phyloP scores from a whole-genome alignment of 208 protist species.

The Crithidia sp. region DNA sequence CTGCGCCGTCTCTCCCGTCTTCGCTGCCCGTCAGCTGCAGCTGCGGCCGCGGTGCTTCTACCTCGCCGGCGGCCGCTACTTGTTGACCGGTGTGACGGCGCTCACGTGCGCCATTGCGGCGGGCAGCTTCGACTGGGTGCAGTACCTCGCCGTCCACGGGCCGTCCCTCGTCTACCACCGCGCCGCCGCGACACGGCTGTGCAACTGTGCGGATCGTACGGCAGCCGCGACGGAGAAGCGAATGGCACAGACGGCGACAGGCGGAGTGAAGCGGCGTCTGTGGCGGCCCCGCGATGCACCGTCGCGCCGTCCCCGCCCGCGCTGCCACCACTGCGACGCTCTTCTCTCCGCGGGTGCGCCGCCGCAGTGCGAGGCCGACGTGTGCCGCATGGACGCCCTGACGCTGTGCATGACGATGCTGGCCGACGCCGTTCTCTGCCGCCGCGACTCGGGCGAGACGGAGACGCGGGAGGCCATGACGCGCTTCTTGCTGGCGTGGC shows the following conservation, averaged over 20 bases:
- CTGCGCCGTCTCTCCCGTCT: constrained; percentile 27
- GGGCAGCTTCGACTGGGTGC: constrained; percentile 70
- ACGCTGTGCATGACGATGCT: constrained; percentile 54
- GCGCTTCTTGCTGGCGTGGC: constrained; percentile 46
- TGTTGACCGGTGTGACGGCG: constrained; percentile 57
- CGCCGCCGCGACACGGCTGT: constrained; percentile 40
- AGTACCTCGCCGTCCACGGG: constrained; percentile 53
- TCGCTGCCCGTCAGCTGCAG: constrained; percentile 25
- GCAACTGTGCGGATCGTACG: constrained; percentile 1
- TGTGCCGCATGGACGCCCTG: constrained; percentile 51
- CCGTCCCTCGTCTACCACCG: constrained; percentile 56
- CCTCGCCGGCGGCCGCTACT: constrained; percentile 41
- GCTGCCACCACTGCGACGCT: constrained; percentile 40
- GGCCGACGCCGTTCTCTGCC: constrained; percentile 37
- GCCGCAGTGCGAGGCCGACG: constrained; percentile 25
- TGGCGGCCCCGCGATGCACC: constrained; percentile 21
- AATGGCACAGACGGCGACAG: background rate
- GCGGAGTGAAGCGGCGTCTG: background rate
- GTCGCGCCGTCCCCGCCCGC: constrained; percentile 29
- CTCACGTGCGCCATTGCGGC: constrained; percentile 66
- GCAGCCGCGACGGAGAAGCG: constrained; percentile 1
- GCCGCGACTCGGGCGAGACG: constrained; percentile 18
- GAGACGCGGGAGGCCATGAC: constrained; percentile 54
- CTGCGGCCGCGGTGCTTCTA: constrained; percentile 29
- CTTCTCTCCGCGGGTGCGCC: constrained; percentile 11